Base-by-base conservation (phyloP, 164 flowering plant genomes). In the Vitis rupestris region DNA sequence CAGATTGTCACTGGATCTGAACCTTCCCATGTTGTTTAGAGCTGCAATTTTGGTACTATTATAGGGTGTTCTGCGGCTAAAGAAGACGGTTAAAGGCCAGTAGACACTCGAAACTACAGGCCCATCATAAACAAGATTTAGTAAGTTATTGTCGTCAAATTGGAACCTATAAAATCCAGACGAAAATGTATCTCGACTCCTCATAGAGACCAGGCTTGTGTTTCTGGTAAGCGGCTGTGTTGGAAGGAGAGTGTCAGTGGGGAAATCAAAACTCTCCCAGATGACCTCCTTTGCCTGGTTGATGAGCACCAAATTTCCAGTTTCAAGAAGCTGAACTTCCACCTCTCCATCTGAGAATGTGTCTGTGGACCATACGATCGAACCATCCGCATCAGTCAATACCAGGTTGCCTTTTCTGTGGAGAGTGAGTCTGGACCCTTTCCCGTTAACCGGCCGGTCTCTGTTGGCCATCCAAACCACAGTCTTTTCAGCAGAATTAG, bases 391-490 rank as follows among this genome's bases (percentile, higher is more conserved):
- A 67, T 77, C 77, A 6, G 53, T 50, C 9, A 77, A 61, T 5
- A 66, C 65, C 10, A 77, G 72, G 53, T 70, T 66, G 49, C 77
- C 76, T 29, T 57, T 49, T 23, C 48, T 31, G 0, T 5, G 19
- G 9, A 77, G 58, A 17, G 61, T 19, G 3, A 76, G 61, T 9
- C 50, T 63, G 0, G 79, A 62, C 23, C 19, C 29, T 61, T 50
- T 48, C 16, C 74, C 74, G 50, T 67, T 70, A 2, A 71, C 79
- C 1, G 79, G 75, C 9, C 23, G 19, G 65, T 76, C 71, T 54
- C 79, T 37, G 72, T 71, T 76, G 1, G 79, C 78, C 70, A 65
- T 70, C 78, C 74, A 75, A 10, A 67, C 64, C 10, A 70, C 57
- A 0, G 74, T 75, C 5, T 30, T 59, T 60, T 73, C 13, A 2